phyloP scores from a whole-genome alignment of 768 basidiomycete species.

The Leccinum imitatum region DNA sequence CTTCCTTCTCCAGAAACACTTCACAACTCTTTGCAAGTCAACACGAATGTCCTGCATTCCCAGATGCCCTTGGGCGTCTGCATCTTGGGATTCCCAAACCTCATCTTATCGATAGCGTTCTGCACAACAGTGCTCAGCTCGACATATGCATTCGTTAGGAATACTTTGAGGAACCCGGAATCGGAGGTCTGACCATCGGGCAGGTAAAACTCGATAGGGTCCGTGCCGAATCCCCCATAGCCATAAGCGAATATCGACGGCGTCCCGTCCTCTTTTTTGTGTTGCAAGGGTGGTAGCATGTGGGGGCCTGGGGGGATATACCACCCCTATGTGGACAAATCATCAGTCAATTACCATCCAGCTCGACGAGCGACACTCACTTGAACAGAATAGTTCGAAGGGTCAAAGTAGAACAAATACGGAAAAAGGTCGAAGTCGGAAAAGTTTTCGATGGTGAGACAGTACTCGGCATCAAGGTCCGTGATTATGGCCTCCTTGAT shows the following conservation, averaged over 20 bases:
- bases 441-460: constrained; percentile 21
- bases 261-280: neutral
- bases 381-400: constrained; percentile 18
- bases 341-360: neutral
- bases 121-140: constrained; percentile 18
- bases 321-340: constrained; percentile 5
- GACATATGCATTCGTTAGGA: constrained; percentile 20
- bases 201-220: constrained; percentile 22
- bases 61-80: constrained; percentile 11
- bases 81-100: neutral
- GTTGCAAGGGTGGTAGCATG: constrained; percentile 12
- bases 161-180: constrained; percentile 25
- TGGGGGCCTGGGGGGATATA: constrained; percentile 11
- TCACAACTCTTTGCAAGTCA: constrained; percentile 17
- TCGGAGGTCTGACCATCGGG: constrained; percentile 3
- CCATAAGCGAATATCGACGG: constrained; percentile 22
- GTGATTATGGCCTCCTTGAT: constrained; percentile 17
- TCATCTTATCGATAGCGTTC: constrained; percentile 4
- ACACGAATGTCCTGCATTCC: constrained; percentile 21
- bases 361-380: constrained; percentile 9
- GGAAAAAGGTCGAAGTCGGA: constrained; percentile 22
- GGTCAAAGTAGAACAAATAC: constrained; percentile 27
- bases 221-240: constrained; percentile 22
- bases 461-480: constrained; percentile 12
- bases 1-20: neutral